Evolutionary conservation across 1,284 basidiomycete species (phyloP).

Genomic region (Spongispora temasekensis): DNA sequence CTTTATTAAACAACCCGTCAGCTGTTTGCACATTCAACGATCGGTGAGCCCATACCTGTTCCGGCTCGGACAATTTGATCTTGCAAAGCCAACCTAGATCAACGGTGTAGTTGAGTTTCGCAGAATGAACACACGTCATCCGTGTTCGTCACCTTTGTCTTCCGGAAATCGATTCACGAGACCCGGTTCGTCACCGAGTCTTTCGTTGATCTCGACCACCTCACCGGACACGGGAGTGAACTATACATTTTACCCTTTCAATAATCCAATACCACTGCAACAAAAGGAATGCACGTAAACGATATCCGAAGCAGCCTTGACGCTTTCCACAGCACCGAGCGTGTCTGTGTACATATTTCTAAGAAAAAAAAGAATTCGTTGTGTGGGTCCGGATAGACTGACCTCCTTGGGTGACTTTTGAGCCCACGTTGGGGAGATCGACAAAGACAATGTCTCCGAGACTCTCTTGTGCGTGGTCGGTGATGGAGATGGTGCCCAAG

Average conservation of each 20-base stretch:
- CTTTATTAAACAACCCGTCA: slow-evolving; percentile 40
- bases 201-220: slow-evolving; percentile 80
- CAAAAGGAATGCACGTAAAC: slow-evolving; percentile 44
- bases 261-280: slow-evolving; percentile 11
- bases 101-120: too few relatives aligned
- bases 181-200: slow-evolving; percentile 69
- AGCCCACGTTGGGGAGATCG: slow-evolving; percentile 80
- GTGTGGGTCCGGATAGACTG: slow-evolving; percentile 29
- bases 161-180: slow-evolving; percentile 92
- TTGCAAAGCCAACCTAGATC: slow-evolving; percentile 92
- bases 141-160: slow-evolving; percentile 68
- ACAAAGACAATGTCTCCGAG: slow-evolving; percentile 98
- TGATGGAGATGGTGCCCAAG: slow-evolving; percentile 86
- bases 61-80: slow-evolving; percentile 79
- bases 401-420: slow-evolving; percentile 80
- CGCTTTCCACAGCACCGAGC: slow-evolving; percentile 96
- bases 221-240: slow-evolving; percentile 93
- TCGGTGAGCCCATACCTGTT: slow-evolving; percentile 53
- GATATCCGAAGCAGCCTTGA: slow-evolving; percentile 97
- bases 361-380: too few relatives aligned
- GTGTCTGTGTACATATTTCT: too few relatives aligned
- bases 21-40: slow-evolving; percentile 34
- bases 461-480: slow-evolving; percentile 86
- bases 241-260: slow-evolving; percentile 41
- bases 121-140: not conserved